Evolutionary conservation across 805 yeast species (phyloP), one percentile per base, ranked within the genome.

Genomic region (Yueomyces sp.): DNA sequence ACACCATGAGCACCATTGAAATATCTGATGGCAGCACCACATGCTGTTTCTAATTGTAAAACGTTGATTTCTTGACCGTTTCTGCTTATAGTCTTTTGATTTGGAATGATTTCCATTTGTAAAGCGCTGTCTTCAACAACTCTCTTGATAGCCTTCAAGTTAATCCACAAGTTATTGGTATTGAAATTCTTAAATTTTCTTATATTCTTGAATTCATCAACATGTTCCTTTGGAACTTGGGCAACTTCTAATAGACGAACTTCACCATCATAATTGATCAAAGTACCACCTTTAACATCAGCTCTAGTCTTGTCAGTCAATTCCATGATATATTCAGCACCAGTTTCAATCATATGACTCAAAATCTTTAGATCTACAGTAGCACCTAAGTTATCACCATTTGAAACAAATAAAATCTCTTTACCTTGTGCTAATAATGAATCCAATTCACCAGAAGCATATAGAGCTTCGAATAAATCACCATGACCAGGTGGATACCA

Each of bases 401-500:
- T 92, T 48, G 97, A 90, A 39, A 92, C 96, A 57, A 92, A 92
- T 59, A 92, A 70, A 48, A 85, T 73, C 69, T 92, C 98, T 71
- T 92, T 86, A 54, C 98, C 98, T 61, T 85, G 90, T 43, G 81
- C 85, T 50, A 92, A 72, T 51, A 92, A 74, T 48, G 82, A 78
- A 61, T 92, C 97, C 52, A 92, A 74, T 60, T 90, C 92, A 47
- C 98, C 98, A 9, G 95, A 81, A 45, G 85, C 77, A 47, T 83
- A 79, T 59, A 92, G 72, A 27, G 92, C 72, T 69, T 92, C 98
- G 54, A 88, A 92, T 64, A 92, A 70, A 68, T 92, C 98, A 68
- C 98, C 98, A 66, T 92, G 98, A 43, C 98, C 98, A n/a, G 98
- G 98, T 42, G 98, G 98, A 63, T 92, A 92, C 98, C 98, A 92